These are phyloP conservation scores for Cryphonectria japonica DNA, from an alignment of 2,329 filamentous ascomycete genomes.

Conservation along the genomic window DNA sequence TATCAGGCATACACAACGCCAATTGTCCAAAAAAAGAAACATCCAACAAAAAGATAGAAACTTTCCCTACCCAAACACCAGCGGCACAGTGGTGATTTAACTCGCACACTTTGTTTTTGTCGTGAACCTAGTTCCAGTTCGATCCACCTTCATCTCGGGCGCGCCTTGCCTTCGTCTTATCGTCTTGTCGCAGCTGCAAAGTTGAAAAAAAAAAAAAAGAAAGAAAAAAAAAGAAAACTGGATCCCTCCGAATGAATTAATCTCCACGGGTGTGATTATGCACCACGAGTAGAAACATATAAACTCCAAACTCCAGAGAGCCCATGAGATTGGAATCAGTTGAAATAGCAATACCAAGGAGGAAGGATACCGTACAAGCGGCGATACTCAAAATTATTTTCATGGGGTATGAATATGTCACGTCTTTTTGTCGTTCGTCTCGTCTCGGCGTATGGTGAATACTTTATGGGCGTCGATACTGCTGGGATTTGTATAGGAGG, in stretches of 20 bases:
- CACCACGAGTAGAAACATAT: constrained; percentile 17
- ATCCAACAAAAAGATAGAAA: neutral
- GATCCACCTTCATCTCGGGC: neutral
- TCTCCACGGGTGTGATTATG: constrained; percentile 24
- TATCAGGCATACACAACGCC: constrained; percentile 10
- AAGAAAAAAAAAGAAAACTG: constrained; percentile 15
- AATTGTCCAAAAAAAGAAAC: constrained; percentile 1
- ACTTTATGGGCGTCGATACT: neutral
- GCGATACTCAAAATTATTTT: constrained; percentile 12
- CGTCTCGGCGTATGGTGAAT: constrained; percentile 10
- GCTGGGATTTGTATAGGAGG: neutral
- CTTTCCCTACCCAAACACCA: constrained; percentile 15
- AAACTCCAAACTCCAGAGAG: constrained; percentile 20
- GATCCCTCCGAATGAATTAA: constrained; percentile 16
- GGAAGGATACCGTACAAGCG: constrained; percentile 21
- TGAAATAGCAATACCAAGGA: constrained; percentile 13
- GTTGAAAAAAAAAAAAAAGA: constrained; percentile 10
- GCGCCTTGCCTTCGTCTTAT: neutral
- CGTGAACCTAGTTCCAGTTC: neutral
- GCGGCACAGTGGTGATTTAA: neutral
- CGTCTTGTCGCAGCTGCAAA: constrained; percentile 3
- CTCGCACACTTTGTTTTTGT: neutral
- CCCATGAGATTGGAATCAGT: constrained; percentile 15
- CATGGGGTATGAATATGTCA: constrained; percentile 1
- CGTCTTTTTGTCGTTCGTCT: constrained; percentile 22